These are phyloP conservation scores for Nicotiana paniculata DNA, from an alignment of 257 asterid species.

Conservation along the genomic window DNA sequence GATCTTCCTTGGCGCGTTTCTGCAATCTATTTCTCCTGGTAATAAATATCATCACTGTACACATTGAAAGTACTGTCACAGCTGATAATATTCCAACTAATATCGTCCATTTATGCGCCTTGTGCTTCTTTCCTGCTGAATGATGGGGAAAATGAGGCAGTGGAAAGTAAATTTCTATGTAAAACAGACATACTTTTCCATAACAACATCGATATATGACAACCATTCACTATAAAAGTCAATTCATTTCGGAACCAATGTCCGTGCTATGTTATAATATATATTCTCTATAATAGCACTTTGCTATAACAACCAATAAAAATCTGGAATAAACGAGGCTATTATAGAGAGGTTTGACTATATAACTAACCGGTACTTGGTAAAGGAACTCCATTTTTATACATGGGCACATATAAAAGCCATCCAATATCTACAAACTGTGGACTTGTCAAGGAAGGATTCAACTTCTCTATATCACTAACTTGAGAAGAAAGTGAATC, in stretches of 20 bases:
- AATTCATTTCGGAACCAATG: too few relatives aligned
- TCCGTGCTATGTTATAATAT: too few relatives aligned
- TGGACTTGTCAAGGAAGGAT: slow-evolving; percentile 30
- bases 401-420: slow-evolving; percentile 58
- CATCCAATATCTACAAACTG: slow-evolving; percentile 41
- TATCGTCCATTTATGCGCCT: slow-evolving; percentile 42
- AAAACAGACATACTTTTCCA: neutral
- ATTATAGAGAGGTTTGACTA: too few relatives aligned
- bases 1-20: slow-evolving; percentile 27
- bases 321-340: too few relatives aligned
- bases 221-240: too few relatives aligned
- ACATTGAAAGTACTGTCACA: slow-evolving; percentile 45
- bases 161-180: neutral
- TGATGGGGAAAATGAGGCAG: neutral
- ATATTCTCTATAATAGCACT: too few relatives aligned
- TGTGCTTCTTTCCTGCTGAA: slow-evolving; percentile 6
- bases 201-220: too few relatives aligned
- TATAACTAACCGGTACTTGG: neutral
- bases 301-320: too few relatives aligned
- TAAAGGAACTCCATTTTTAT: slow-evolving; percentile 4
- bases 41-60: slow-evolving; percentile 41
- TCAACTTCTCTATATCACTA: slow-evolving; percentile 35
- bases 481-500: slow-evolving; percentile 35
- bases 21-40: slow-evolving; percentile 28
- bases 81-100: slow-evolving; percentile 36